Base-by-base conservation (phyloP, 2,329 filamentous ascomycete genomes). In the Cladosporium halotolerans region DNA sequence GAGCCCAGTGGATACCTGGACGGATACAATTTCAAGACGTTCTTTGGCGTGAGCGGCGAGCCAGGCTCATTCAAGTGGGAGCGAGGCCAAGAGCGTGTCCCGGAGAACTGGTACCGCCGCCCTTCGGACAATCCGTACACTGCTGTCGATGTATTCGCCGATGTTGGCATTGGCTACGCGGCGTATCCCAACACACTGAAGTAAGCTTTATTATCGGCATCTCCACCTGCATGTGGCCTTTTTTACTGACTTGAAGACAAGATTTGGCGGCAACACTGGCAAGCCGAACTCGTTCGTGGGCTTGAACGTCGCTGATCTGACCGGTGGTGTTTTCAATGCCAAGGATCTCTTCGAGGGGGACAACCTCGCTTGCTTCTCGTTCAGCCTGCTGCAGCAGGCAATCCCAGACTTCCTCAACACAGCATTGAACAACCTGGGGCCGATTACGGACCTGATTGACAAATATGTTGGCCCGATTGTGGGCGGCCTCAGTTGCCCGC, bases 281-380 rank as follows among this genome's bases (percentile, higher is more conserved):
- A 65, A 55, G 4, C 50, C 57, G 5, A 65, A 70, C 58, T 62
- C 65, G 16, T 71, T 71, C 57, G 62, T 63, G 23, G 67, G 67
- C 4, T 52, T 73, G 28, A 60, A 72, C 50, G 56, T 70, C 4
- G 53, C 42, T 9, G 60, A 72, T 43, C 53, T 75, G 9, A 72
- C 69, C 13, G 65, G 66, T 9, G 72, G 72, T 19, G 62, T 78
- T 1, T 71, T 73, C 56, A 78, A 79, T 52, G 48, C 52, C 16
- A 16, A 51, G 2, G 55, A 41, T n/a, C 54, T 63, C 3, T 44
- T 58, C 48, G 39, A 58, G n/a, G 68, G 65, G 9, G 68, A 72
- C 60, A 70, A 69, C 52, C 62, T 71, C 5, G 59, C 66, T 2
- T 72, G 70, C 57, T 68, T 72, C 50, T 63, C 62, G 3, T 64